Percentiles rank a stretch among this genome's conserved stretches.
Evolutionary conservation across 225 moss, liverwort and hornwort genomes (phyloP).

Genomic region (Asterella californica): DNA sequence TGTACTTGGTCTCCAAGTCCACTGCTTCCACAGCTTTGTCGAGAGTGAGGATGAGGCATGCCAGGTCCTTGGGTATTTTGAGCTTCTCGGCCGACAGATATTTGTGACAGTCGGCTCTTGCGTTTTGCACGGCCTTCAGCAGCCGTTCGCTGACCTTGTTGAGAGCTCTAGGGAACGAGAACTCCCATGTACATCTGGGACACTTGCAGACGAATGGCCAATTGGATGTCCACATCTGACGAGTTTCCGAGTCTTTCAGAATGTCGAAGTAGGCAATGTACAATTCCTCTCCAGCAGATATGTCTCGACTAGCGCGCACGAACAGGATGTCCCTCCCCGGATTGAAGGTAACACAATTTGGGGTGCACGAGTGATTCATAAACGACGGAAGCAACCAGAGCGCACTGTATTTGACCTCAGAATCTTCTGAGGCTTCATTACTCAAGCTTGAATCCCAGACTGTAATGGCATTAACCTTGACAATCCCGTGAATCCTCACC

Average conservation of each 20-base stretch:
- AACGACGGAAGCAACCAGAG: slow-evolving; percentile 37
- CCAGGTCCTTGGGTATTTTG: not conserved
- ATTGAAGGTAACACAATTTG: slow-evolving; percentile 36
- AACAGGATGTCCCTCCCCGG: slow-evolving; percentile 37
- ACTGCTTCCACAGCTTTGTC: slow-evolving; percentile 1
- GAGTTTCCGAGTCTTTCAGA: slow-evolving; percentile 12
- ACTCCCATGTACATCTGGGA: slow-evolving; percentile 23
- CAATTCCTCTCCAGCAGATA: slow-evolving; percentile 38
- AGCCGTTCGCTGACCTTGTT: slow-evolving; percentile 10
- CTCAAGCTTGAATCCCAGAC: slow-evolving; percentile 13
- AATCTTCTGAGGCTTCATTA: not conserved
- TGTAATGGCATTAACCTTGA: slow-evolving; percentile 19
- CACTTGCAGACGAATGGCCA: slow-evolving; percentile 41
- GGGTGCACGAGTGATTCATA: slow-evolving; percentile 41
- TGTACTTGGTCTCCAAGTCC: not conserved
- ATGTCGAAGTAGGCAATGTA: slow-evolving; percentile 34
- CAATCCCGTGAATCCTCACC: slow-evolving; percentile 10
- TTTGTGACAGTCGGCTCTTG: slow-evolving; percentile 5
- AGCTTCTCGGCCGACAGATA: not conserved
- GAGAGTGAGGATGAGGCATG: slow-evolving; percentile 3
- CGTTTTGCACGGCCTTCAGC: not conserved
- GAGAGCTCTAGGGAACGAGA: slow-evolving; percentile 3
- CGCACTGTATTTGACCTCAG: not conserved
- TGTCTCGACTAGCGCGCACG: slow-evolving; percentile 28
- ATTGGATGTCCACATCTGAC: slow-evolving; percentile 25